Percentiles rank a stretch among this genome's conserved stretches.
These are phyloP conservation scores for Daldinia concentrica DNA, from an alignment of 495 filamentous ascomycete species.

Conservation along the genomic window DNA sequence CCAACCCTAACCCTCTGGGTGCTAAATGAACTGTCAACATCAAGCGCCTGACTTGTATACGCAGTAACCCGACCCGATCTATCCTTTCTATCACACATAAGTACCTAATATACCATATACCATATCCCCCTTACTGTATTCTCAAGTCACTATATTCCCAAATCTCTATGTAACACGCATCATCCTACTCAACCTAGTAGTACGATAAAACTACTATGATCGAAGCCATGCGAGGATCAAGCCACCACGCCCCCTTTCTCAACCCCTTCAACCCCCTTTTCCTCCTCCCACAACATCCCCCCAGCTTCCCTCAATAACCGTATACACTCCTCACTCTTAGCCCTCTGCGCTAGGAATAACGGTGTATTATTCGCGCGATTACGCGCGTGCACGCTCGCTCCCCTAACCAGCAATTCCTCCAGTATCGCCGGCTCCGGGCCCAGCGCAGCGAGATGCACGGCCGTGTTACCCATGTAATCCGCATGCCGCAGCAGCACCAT, in stretches of 20 bases:
- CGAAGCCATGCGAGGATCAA: not conserved
- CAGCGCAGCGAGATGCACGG: slow-evolving; percentile 68
- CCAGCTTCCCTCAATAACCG: slow-evolving; percentile 72
- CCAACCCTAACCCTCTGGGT: too few species aligned
- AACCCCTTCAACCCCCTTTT: slow-evolving; percentile 1
- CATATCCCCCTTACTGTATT: not conserved
- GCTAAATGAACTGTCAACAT: not conserved
- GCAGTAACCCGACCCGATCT: not conserved
- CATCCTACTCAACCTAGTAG: not conserved
- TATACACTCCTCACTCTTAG: slow-evolving; percentile 66
- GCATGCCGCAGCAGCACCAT: slow-evolving; percentile 75
- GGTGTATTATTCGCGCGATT: slow-evolving; percentile 85
- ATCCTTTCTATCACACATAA: not conserved
- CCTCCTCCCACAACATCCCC: slow-evolving; percentile 65
- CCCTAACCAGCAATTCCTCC: slow-evolving; percentile 74
- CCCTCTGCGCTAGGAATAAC: slow-evolving; percentile 75
- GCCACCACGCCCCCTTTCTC: not conserved
- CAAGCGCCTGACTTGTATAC: not conserved
- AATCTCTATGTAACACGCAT: not conserved
- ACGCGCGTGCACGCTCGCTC: slow-evolving; percentile 86
- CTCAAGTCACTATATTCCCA: not conserved
- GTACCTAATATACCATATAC: not conserved
- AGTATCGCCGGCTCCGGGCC: slow-evolving; percentile 65
- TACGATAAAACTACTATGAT: too few species aligned
- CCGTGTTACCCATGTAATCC: slow-evolving; percentile 93